Evolutionary conservation across 1,284 basidiomycete species (phyloP).

Genomic region (Ustilago nuda): DNA sequence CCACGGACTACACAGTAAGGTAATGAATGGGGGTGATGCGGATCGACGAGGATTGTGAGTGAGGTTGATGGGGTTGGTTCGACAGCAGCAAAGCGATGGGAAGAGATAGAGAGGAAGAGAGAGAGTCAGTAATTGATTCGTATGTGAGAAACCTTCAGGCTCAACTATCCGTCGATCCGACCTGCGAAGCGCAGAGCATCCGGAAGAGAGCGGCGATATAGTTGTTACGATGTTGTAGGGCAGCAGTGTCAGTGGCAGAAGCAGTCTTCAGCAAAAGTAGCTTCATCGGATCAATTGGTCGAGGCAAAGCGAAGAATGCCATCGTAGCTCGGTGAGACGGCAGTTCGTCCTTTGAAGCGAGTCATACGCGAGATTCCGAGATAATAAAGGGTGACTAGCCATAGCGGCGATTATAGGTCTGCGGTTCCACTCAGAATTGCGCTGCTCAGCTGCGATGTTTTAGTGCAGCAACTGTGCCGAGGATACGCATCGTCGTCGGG

Average conservation of each 20-base stretch:
- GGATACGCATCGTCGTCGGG: background rate
- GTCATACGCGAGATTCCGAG: no score
- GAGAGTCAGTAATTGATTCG: background rate
- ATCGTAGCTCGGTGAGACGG: background rate
- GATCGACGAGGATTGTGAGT: background rate
- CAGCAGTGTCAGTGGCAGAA: background rate
- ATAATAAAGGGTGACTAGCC: no score
- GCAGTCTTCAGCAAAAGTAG: background rate
- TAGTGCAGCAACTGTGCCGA: background rate
- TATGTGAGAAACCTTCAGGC: no score
- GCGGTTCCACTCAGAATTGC: no score
- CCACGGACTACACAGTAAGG: slow-evolving; percentile 34
- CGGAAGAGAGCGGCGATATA: background rate
- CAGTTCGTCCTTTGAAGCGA: background rate
- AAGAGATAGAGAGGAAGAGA: background rate
- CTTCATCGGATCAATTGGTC: background rate
- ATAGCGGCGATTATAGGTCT: no score
- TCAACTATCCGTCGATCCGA: background rate
- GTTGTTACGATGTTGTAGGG: background rate
- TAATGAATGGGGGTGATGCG: background rate
- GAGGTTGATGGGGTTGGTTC: background rate
- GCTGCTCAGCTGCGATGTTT: background rate
- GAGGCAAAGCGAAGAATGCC: background rate
- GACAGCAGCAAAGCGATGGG: background rate
- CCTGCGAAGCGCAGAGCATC: background rate